These are phyloP conservation scores for Pythium scleroteichum DNA, from an alignment of 352 stramenopile genomes.

Conservation along the genomic window DNA sequence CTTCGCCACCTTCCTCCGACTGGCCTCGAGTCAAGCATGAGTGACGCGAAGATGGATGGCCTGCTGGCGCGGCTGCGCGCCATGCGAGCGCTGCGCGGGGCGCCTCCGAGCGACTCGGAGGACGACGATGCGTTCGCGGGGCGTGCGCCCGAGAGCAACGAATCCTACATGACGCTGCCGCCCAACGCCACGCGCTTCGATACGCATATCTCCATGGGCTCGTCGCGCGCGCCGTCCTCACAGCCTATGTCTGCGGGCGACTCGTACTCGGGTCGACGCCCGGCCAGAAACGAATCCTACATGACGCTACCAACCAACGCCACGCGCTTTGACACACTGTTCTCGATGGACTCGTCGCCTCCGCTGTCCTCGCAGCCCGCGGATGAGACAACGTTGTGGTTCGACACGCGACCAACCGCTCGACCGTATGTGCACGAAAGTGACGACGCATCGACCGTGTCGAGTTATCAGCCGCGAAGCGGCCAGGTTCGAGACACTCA, in stretches of 20 bases:
- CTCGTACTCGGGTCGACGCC: not conserved
- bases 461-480: not conserved
- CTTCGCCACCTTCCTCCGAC: too few relatives aligned
- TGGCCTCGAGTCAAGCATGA: too few relatives aligned
- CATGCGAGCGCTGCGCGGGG: too few relatives aligned
- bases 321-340: slow-evolving; percentile 2
- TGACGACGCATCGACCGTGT: not conserved
- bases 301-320: not conserved
- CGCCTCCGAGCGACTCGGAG: too few relatives aligned
- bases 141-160: not conserved
- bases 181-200: slow-evolving; percentile 1
- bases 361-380: not conserved
- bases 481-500: not conserved
- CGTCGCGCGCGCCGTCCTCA: not conserved
- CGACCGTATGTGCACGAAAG: slow-evolving; percentile 22
- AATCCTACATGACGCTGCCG: not conserved
- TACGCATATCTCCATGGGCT: slow-evolving; percentile 7
- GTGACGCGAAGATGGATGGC: too few relatives aligned
- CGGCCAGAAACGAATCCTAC: not conserved
- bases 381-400: slow-evolving; percentile 13
- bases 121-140: slow-evolving; percentile 1
- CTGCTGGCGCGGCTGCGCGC: too few relatives aligned
- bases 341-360: not conserved
- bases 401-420: slow-evolving; percentile 19
- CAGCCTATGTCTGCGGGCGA: too few relatives aligned